These are phyloP conservation scores for Aspergillus hortae DNA, from an alignment of 2,329 filamentous ascomycete species.

Conservation along the genomic window DNA sequence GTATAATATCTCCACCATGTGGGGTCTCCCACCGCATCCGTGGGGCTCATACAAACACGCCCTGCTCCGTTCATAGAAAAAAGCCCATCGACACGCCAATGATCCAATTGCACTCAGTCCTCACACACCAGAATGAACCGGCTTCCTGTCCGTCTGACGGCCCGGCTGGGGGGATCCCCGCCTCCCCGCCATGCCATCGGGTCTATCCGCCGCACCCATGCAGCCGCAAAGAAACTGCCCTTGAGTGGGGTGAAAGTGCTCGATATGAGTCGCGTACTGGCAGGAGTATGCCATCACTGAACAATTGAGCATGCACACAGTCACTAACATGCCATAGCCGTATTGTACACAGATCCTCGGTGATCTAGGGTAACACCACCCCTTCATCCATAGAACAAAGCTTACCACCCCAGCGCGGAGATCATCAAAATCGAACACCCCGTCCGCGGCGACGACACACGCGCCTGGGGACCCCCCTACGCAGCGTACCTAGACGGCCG, in stretches of 20 bases:
- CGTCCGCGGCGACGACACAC: constrained; percentile 82
- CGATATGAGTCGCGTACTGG: constrained; percentile 10
- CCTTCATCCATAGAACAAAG: background rate
- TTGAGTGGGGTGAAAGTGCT: constrained; percentile 10
- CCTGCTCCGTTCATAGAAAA: background rate
- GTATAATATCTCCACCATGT: background rate
- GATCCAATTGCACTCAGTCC: background rate
- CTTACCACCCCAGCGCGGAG: constrained; percentile 64
- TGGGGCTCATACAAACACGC: background rate
- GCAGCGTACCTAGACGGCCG: constrained; percentile 66
- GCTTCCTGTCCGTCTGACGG: background rate
- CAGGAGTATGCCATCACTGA: constrained; percentile 2
- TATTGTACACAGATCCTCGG: constrained; percentile 2
- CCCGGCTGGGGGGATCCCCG: background rate
- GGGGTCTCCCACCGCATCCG: background rate
- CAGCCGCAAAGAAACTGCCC: constrained; percentile 8
- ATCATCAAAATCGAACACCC: constrained; percentile 98
- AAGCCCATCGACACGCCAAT: background rate
- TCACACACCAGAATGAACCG: background rate
- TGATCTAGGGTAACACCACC: background rate
- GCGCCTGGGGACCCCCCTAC: constrained; percentile 95
- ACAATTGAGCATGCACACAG: background rate
- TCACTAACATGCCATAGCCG: background rate
- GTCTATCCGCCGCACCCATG: background rate
- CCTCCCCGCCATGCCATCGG: background rate